A percentile compares a stretch with the other conserved stretches of the same genome.
Evolutionary conservation across 768 basidiomycete genomes (phyloP).

Genomic region (Psilocybe cubensis): DNA sequence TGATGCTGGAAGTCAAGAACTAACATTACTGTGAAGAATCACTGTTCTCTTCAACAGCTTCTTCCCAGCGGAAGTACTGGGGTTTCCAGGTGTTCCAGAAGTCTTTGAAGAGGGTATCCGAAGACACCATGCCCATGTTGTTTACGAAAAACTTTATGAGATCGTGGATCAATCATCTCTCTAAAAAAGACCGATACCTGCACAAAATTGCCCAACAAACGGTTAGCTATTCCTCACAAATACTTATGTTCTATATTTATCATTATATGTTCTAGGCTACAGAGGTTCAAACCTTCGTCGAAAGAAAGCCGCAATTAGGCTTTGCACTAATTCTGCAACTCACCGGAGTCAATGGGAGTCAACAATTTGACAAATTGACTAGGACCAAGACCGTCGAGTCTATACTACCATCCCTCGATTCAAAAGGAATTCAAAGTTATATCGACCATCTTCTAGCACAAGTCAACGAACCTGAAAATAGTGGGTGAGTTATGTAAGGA

Average conservation of each 20-base stretch:
- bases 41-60: slow-evolving; percentile 82
- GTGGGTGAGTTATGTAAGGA: slow-evolving; percentile 40
- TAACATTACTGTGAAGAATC: no score
- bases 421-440: slow-evolving; percentile 76
- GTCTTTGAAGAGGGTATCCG: slow-evolving; percentile 67
- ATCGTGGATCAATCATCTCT: slow-evolving; percentile 95
- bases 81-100: slow-evolving; percentile 93
- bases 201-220: slow-evolving; percentile 88
- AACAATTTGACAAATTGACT: slow-evolving; percentile 91
- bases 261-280: slow-evolving; percentile 52
- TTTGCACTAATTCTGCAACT: slow-evolving; percentile 86
- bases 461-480: slow-evolving; percentile 51
- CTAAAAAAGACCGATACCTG: slow-evolving; percentile 83
- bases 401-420: slow-evolving; percentile 75
- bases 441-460: slow-evolving; percentile 71
- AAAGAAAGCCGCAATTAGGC: slow-evolving; percentile 76
- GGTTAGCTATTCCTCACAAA: slow-evolving; percentile 44
- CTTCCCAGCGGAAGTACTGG: slow-evolving; percentile 90
- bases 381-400: slow-evolving; percentile 92
- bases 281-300: slow-evolving; percentile 75
- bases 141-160: slow-evolving; percentile 97
- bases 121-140: slow-evolving; percentile 77
- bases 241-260: neutral
- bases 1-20: no score
- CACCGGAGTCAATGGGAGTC: slow-evolving; percentile 80